Evolutionary conservation across 371 early-diverging fungal species (phyloP), one percentile per base, ranked within the genome.

Genomic region (Catenaria anguillulae): DNA sequence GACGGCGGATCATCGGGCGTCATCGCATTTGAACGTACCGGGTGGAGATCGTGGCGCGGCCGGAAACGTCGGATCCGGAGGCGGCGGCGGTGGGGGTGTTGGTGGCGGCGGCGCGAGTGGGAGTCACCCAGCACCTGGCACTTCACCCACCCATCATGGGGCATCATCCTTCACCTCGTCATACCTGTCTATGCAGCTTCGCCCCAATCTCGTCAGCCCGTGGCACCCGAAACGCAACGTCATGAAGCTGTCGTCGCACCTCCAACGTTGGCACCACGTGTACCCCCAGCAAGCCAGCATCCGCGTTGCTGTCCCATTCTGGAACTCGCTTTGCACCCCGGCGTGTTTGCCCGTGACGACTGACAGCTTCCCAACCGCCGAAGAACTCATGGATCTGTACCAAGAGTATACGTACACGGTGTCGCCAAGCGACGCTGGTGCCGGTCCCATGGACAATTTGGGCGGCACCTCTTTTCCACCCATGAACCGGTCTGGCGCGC

Each of bases 281-380:
- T 80, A 67, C 64, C 36, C 59, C 63, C 8, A 65, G 65, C 26
- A 64, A 6, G 63, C 35, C 33, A n/a, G 13, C 13, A 13, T 15
- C 17, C 36, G 31, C 15, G 26, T 58, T 10, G 55, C 67, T 21
- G 56, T 61, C 31, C 69, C 69, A 19, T 70, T 75, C 45, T 94
- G 95, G 95, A 77, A 76, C 61, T 87, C 91, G 1, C 65, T 97
- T 35, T 83, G 85, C 58, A 89, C 89, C 6, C 97, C 97, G 0
- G 96, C 94, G 2, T 91, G 90, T 64, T 70, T 97, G 54, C 98
- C 98, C 4, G 67, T 97, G 46, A 95, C 92, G 0, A 93, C 90
- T 0, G 90, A 93, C 66, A 90, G 79, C 64, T 86, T 85, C 45
- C 96, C 98, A 2, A 71, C 83, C 13, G 71, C 71, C 23, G 84